Percentiles rank a stretch among this genome's conserved stretches.
phyloP scores from a whole-genome alignment of 352 stramenopile genomes.

The Globisporangium carolinianum region DNA sequence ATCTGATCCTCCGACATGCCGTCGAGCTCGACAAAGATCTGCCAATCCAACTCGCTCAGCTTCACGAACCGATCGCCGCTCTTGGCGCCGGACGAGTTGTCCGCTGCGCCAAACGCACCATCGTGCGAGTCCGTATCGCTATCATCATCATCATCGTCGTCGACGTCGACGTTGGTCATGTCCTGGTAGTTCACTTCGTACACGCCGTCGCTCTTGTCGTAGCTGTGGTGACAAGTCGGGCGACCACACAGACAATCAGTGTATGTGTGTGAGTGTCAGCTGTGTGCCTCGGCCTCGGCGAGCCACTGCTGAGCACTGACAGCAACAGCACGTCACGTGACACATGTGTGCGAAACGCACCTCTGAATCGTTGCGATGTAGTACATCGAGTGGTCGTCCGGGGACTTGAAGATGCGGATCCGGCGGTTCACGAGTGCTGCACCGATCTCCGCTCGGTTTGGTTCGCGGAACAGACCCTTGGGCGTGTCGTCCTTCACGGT shows the following conservation, averaged over 20 bases:
- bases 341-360: conserved; percentile 12
- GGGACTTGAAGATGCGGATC: conserved; percentile 58
- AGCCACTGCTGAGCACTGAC: no score
- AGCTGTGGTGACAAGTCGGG: conserved; percentile 4
- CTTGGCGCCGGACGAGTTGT: background rate
- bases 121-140: conserved; percentile 5
- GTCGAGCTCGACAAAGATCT: conserved; percentile 58
- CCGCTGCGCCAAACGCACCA: no score
- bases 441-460: conserved; percentile 41
- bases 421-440: conserved; percentile 37
- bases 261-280: background rate
- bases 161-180: conserved; percentile 11
- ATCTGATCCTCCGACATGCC: conserved; percentile 50
- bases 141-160: conserved; percentile 20
- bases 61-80: conserved; percentile 19
- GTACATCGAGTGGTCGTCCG: conserved; percentile 51
- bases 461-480: conserved; percentile 63
- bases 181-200: conserved; percentile 62
- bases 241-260: background rate
- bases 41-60: conserved; percentile 39
- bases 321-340: no score
- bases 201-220: conserved; percentile 26
- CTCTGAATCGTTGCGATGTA: conserved; percentile 40
- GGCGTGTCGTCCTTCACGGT: conserved; percentile 26
- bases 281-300: no score